These are phyloP conservation scores for Hibiscus syriacus DNA, from an alignment of 345 rosid genomes.

Conservation along the genomic window DNA sequence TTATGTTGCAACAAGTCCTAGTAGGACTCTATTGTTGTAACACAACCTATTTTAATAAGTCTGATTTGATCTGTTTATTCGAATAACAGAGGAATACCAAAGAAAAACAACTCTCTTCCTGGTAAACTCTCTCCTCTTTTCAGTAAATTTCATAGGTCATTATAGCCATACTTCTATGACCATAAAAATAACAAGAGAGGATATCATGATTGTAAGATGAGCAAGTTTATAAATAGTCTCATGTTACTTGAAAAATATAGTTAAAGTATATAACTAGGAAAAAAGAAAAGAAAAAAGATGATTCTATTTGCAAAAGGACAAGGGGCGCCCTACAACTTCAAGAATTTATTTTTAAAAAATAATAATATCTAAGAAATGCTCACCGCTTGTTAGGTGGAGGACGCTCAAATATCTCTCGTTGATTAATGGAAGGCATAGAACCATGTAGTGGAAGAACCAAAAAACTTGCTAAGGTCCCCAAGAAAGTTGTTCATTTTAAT, in stretches of 20 bases:
- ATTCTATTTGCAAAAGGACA: neutral
- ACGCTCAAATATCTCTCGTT: conserved; percentile 80
- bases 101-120: no score
- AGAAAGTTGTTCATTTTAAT: conserved; percentile 63
- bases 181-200: neutral
- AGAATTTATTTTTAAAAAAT: neutral
- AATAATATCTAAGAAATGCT: conserved; percentile 13
- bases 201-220: neutral
- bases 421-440: conserved; percentile 86
- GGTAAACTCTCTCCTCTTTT: no score
- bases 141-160: no score
- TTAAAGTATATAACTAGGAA: neutral
- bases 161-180: neutral
- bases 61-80: no score
- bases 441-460: conserved; percentile 89
- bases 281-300: neutral
- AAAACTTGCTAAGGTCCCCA: conserved; percentile 72
- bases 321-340: neutral
- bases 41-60: no score
- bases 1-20: no score
- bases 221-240: neutral
- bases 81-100: no score
- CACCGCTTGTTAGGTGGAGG: conserved; percentile 72
- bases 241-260: neutral
- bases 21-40: no score